Conservation (phyloP, 78 protist species). For the slime mould (Dictyostelium discoideum) region DNA sequence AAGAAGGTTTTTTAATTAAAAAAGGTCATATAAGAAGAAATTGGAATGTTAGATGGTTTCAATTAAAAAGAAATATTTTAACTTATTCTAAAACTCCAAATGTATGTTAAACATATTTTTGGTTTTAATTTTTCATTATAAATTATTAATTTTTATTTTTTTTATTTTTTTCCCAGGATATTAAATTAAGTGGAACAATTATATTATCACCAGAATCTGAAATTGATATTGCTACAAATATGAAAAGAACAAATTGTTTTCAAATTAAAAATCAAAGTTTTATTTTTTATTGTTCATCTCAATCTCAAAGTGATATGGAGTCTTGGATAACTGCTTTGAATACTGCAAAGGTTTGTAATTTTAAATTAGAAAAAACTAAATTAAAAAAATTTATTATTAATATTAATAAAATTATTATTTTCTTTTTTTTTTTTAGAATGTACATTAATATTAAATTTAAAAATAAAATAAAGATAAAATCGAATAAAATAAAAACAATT, state of each 20-base stretch:
- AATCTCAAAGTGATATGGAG: slow-evolving; percentile 60
- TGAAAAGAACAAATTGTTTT: slow-evolving; percentile 75
- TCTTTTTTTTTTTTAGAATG: background rate
- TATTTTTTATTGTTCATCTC: slow-evolving; percentile 49
- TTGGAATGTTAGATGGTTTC: slow-evolving; percentile 80
- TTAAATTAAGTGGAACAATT: slow-evolving; percentile 47
- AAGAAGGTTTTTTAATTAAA: slow-evolving; percentile 67
- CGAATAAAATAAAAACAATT: too few species aligned
- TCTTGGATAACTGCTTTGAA: slow-evolving; percentile 51
- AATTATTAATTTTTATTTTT: background rate
- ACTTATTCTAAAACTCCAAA: slow-evolving; percentile 67
- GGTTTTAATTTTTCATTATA: background rate
- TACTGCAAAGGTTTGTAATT: slow-evolving; percentile 32
- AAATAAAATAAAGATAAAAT: too few species aligned
- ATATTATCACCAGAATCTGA: slow-evolving; percentile 49
- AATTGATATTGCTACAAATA: slow-evolving; percentile 66
- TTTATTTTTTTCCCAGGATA: background rate
- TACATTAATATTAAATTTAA: too few species aligned
- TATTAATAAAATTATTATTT: background rate
- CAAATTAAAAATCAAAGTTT: slow-evolving; percentile 47
- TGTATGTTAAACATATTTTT: background rate
- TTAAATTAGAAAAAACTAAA: too few species aligned
- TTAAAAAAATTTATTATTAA: background rate
- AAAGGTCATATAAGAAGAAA: slow-evolving; percentile 75
- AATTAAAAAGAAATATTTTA: slow-evolving; percentile 50